phyloP scores from a whole-genome alignment of 1,284 basidiomycete species.

The Moesziomyces sp. region DNA sequence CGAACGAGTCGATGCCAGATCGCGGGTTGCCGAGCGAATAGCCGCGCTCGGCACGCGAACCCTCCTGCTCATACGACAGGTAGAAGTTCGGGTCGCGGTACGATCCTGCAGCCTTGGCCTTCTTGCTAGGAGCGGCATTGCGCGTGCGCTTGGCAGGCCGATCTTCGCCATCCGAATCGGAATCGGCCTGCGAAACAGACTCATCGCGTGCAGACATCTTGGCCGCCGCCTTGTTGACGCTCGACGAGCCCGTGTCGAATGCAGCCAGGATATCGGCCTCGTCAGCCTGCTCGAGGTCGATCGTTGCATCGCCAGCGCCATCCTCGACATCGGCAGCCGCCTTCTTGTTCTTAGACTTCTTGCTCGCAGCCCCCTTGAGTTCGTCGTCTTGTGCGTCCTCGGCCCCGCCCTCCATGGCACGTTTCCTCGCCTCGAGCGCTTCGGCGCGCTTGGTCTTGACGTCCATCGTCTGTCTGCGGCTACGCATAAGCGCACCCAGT shows the following conservation, averaged over 20 bases:
- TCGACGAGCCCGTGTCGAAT: conserved; percentile 34
- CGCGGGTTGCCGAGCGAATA: conserved; percentile 48
- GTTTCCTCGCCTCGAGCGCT: conserved; percentile 47
- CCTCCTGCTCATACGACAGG: conserved; percentile 88
- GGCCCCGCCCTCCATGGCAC: conserved; percentile 55
- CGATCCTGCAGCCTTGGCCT: conserved; percentile 45
- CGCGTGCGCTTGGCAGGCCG: conserved; percentile 40
- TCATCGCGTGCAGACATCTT: not conserved
- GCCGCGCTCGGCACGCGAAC: conserved; percentile 85
- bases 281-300: conserved; percentile 74
- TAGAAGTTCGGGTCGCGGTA: conserved; percentile 89
- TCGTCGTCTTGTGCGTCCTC: conserved; percentile 16
- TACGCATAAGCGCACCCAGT: conserved; percentile 79
- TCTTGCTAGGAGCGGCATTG: conserved; percentile 8
- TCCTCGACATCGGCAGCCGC: conserved; percentile 64
- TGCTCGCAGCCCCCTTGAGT: conserved; percentile 2
- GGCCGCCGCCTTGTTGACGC: conserved; percentile 3
- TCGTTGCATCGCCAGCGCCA: conserved; percentile 67
- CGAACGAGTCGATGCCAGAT: conserved; percentile 80
- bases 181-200: conserved; percentile 60
- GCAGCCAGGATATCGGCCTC: conserved; percentile 48
- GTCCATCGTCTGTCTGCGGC: conserved; percentile 80
- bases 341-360: conserved; percentile 47
- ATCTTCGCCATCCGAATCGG: conserved; percentile 69
- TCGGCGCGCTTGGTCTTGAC: conserved; percentile 71